Base-by-base conservation (phyloP, 2,329 filamentous ascomycete species). In the Hortaea werneckii region DNA sequence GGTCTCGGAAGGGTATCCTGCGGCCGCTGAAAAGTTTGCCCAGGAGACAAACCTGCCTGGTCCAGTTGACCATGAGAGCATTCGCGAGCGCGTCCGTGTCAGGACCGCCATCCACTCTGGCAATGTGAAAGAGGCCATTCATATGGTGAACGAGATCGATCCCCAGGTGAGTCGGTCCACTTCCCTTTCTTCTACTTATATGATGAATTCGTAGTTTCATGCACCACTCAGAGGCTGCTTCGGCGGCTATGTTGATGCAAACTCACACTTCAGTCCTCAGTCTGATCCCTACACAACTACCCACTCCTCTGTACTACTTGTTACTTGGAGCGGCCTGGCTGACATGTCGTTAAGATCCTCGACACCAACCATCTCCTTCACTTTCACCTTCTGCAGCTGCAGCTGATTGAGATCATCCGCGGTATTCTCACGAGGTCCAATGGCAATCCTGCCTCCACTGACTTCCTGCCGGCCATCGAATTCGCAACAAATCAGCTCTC, bases 161-260 rank as follows among this genome's bases (percentile, higher is more conserved):
- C 85, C 88, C 56, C 82, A 92, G 78, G 92, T 98, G 81, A 69
- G 85, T 65, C 46, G n/a, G 13, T 30, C 35, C 40, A 26, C 45
- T 37, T 45, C 42, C 40, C 51, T 42, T 40, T 50, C 55, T 49
- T 39, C 45, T 37, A n/a, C 30, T 45, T 71, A 78, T 69, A 89
- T 92, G 92, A 98, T 98, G 95, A 95, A 75, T 86, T 75, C 77
- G 44, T 43, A 76, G 76, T 89, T 81, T 94, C 90, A 98, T 98
- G 92, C 92, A 98, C 92, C 92, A 98, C 92, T 88, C 92, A 87
- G 92, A 96, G 79, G 77, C 80, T 81, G 42, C 53, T 78, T 74
- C 75, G 79, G 80, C 82, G 54, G 79, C 80, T 81, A 55, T 79
- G 70, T 79, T 92, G 92, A 94, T 94, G 90, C 96, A 77, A 80